Base-by-base conservation (phyloP, 768 basidiomycete species). In the Lentinula guzmanii region DNA sequence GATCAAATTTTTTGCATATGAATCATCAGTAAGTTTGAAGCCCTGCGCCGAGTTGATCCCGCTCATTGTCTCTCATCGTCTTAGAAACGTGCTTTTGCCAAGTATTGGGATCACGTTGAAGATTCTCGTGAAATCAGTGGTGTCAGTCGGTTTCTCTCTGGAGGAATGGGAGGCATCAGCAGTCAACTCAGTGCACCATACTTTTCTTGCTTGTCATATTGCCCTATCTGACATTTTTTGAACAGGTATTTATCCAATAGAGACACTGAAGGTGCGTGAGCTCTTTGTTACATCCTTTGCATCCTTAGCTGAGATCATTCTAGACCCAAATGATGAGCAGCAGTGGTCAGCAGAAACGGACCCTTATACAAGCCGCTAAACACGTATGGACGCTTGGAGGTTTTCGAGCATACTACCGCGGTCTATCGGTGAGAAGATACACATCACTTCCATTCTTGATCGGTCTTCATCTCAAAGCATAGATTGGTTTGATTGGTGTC, bases 301-400 rank as follows among this genome's bases (percentile, higher is more conserved):
- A 42, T 58, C 13, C 42, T 55, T 15, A 55, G 28, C 10, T 46
- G 57, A 48, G 63, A 46, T 46, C 52, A 42, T 43, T 63, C 33
- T 65, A 84, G 87, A 98, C 96, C 0, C 92, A 97, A 85, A 92
- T 98, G 86, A 98, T 98, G 93, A 96, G 94, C 70, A 89, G 83
- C 64, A 81, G 90, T 2, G 88, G 79, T 21, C 71, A 75, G 37
- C 78, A 84, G 61, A 83, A 80, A 67, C 82, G 84, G 66, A 79
- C 82, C 62, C 72, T 95, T 61, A 59, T 80, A 10, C 74, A 75
- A 37, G 91, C 94, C 5, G 85, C 85, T 15, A 83, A 81, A 57
- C 83, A 84, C 62, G 79, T 98, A 63, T 97, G 92, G 89, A 70
- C 72, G 45, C 73, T 91, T 13, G 95, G 95, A 24, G 89, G 92